Evolutionary conservation across 345 rosid species (phyloP), one percentile per base, ranked within the genome.

Genomic region (Salix purpurea): DNA sequence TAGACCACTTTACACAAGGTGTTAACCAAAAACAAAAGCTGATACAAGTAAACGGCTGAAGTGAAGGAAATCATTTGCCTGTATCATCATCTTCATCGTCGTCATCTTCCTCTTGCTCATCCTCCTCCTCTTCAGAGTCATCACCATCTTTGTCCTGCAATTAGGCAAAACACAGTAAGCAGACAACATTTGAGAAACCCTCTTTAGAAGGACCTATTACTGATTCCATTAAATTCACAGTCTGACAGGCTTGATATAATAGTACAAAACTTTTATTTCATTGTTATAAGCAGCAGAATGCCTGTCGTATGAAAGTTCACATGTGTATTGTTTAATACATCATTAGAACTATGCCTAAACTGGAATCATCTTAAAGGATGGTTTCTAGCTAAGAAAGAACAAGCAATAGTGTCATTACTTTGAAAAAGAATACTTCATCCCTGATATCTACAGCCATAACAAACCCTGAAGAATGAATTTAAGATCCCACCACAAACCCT

Each of bases 121-220:
- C 85, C 15, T 86, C 90, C 44, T 88, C 91, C 32, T 87, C 89
- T 9, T 86, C 92, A 6, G 88, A 78, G 10, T 86, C 92, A 34
- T 80, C 87, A 0, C 82, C 91, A 56, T 85, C 89, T 71, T 90
- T 88, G 54, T 83, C 93, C 91, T 90, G 81, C 4, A 74, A 60
- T 70, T 40, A 54, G 52, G 68, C 72, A 69, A 12, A n/a, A 12
- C 44, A 68, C 62, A 72, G 69, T 70, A 50, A 74, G 71, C 69
- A 70, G 26, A 32, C 7, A 28, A 28, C 52, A 54, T 28, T 40
- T 68, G 36, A 30, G 66, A 36, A 48, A 24, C 10, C n/a, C 39
- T 58, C 37, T 64, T 13, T 32, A 62, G 16, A 32, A 14, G 24
- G 24, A n/a, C 77, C 34, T 2, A 21, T 21, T 21, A 50, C 69